A percentile compares a stretch with the other conserved stretches of the same genome.
Evolutionary conservation across 1,284 basidiomycete genomes (phyloP).

Genomic region (Trichosporon sp.): DNA sequence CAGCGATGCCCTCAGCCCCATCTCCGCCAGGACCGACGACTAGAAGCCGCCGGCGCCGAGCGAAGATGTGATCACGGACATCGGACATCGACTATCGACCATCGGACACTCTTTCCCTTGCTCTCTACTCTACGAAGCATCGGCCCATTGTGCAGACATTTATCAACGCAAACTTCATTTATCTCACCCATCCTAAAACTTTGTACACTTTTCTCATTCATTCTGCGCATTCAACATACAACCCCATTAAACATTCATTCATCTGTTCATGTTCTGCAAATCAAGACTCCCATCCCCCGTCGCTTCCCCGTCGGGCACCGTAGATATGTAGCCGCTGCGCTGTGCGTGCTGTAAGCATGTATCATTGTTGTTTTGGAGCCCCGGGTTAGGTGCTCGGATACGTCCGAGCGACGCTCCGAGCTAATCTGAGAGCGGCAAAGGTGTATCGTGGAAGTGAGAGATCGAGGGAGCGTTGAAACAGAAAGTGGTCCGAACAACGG

Average conservation of each 20-base stretch:
- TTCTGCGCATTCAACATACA: not conserved
- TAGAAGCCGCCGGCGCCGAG: not conserved
- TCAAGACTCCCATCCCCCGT: not conserved
- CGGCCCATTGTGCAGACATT: not conserved
- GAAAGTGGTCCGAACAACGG: not conserved
- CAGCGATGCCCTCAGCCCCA: not conserved
- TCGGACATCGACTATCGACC: not conserved
- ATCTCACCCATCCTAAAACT: not conserved
- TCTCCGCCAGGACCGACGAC: not conserved
- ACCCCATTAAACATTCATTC: not conserved
- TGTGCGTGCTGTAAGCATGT: slow-evolving; percentile 4
- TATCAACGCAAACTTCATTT: too few species aligned
- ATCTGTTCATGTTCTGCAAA: not conserved
- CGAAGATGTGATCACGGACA: not conserved
- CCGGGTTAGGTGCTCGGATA: too few species aligned
- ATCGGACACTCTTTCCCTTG: not conserved
- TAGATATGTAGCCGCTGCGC: slow-evolving; percentile 1
- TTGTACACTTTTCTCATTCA: not conserved
- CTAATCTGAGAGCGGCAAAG: too few species aligned
- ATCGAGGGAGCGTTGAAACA: too few species aligned
- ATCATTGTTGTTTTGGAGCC: not conserved
- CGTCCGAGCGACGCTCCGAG: too few species aligned
- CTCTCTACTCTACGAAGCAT: not conserved
- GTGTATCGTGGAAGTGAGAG: not conserved
- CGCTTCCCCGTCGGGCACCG: not conserved